Evolutionary conservation across 2,329 filamentous ascomycete species (phyloP).

Genomic region (Aspergillus spinulosporus): DNA sequence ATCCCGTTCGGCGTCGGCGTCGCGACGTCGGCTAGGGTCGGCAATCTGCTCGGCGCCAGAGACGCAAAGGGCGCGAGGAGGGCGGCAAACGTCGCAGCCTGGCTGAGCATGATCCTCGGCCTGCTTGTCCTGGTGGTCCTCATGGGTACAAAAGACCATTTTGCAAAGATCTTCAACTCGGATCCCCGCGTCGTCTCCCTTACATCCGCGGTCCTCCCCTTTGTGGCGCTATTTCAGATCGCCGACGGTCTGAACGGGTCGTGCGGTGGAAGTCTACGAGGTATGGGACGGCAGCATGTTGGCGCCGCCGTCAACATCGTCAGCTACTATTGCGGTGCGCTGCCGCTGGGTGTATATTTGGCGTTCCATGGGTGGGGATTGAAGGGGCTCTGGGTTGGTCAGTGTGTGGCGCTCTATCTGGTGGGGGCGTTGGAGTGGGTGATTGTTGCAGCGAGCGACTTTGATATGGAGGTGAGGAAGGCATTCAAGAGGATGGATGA

Average conservation of each 20-base stretch:
- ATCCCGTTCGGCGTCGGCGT: constrained; percentile 86
- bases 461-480: constrained; percentile 70
- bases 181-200: constrained; percentile 70
- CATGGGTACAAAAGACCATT: constrained; percentile 69
- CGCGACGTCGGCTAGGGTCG: constrained; percentile 73
- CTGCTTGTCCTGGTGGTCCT: constrained; percentile 65
- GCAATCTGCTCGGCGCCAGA: constrained; percentile 73
- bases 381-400: constrained; percentile 77
- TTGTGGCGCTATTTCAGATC: constrained; percentile 85
- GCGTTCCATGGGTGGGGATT: constrained; percentile 86
- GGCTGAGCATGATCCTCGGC: constrained; percentile 70
- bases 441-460: constrained; percentile 75
- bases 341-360: constrained; percentile 79
- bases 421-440: constrained; percentile 77
- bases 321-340: constrained; percentile 78
- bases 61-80: constrained; percentile 66
- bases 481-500: constrained; percentile 71
- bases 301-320: constrained; percentile 79
- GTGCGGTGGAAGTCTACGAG: constrained; percentile 76
- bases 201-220: constrained; percentile 79
- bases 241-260: constrained; percentile 83
- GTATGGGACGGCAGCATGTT: constrained; percentile 84
- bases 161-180: constrained; percentile 79
- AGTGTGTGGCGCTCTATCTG: constrained; percentile 77
- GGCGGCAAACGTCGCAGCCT: constrained; percentile 73